Evolutionary conservation across 768 basidiomycete genomes (phyloP).

Genomic region (Termitomyces heimii): DNA sequence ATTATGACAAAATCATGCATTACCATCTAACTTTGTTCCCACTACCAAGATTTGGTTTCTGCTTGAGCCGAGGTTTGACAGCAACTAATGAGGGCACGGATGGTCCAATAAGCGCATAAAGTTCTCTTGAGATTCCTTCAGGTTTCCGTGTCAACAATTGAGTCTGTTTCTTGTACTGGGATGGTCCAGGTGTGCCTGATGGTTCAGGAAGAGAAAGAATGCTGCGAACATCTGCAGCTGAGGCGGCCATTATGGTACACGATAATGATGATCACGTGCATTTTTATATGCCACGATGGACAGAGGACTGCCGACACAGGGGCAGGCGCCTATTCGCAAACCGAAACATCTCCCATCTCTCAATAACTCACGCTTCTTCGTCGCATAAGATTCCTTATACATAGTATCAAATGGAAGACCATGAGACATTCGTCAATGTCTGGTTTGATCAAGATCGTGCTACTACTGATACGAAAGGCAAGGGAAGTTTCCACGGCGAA

Average conservation of each 20-base stretch:
- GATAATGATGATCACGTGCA: slow-evolving; percentile 12
- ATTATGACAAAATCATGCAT: slow-evolving; percentile 5
- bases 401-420: slow-evolving; percentile 5
- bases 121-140: slow-evolving; percentile 88
- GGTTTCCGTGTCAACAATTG: slow-evolving; percentile 54
- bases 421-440: slow-evolving; percentile 13
- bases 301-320: background rate
- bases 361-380: background rate
- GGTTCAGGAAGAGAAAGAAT: slow-evolving; percentile 62
- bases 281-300: no score
- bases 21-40: slow-evolving; percentile 70
- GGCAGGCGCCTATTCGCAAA: background rate
- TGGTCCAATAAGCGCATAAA: slow-evolving; percentile 93
- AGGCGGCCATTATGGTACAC: slow-evolving; percentile 47
- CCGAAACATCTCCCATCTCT: background rate
- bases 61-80: slow-evolving; percentile 79
- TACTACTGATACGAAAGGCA: slow-evolving; percentile 9
- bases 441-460: slow-evolving; percentile 9
- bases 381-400: background rate
- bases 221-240: slow-evolving; percentile 80
- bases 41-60: slow-evolving; percentile 72
- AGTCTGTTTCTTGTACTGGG: slow-evolving; percentile 41
- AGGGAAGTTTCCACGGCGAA: slow-evolving; percentile 38
- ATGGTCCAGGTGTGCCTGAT: slow-evolving; percentile 34
- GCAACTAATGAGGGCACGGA: slow-evolving; percentile 82